These are phyloP conservation scores for Suhomyces bolitotheri DNA, from an alignment of 1,139 yeast species.

Conservation along the genomic window DNA sequence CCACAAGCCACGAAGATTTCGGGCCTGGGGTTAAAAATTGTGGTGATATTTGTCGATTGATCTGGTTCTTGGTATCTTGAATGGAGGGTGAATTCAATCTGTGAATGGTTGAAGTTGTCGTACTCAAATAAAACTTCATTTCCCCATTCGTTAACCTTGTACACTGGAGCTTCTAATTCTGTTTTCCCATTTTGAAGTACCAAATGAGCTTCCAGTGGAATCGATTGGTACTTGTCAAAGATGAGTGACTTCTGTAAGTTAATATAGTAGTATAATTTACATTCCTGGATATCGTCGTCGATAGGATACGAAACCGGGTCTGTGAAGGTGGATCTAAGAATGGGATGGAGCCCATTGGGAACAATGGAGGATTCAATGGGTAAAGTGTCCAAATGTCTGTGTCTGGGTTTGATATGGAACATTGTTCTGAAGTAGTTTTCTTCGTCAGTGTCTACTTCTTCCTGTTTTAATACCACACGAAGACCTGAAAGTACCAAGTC, in stretches of 20 bases:
- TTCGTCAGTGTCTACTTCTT: conserved; percentile 8
- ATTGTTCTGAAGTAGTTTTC: conserved; percentile 33
- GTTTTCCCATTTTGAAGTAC: conserved; percentile 33
- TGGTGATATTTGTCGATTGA: conserved; percentile 7
- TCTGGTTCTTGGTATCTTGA: conserved; percentile 42
- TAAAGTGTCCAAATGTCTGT: conserved; percentile 22
- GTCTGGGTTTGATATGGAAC: conserved; percentile 48
- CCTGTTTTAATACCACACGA: conserved; percentile 29
- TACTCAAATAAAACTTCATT: conserved; percentile 39
- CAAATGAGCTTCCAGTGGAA: conserved; percentile 28
- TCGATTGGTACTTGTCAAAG: conserved; percentile 41
- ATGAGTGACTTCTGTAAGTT: conserved; percentile 37
- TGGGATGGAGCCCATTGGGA: conserved; percentile 44
- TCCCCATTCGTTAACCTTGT: conserved; percentile 43
- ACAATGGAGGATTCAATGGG: conserved; percentile 15
- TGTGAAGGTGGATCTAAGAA: conserved; percentile 24
- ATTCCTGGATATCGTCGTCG: conserved; percentile 29
- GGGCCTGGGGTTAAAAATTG: conserved; percentile 23
- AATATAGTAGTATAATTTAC: conserved; percentile 37
- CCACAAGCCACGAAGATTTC: conserved; percentile 38
- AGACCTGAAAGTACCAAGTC: conserved; percentile 40
- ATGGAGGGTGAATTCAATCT: conserved; percentile 33
- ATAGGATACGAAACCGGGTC: conserved; percentile 5
- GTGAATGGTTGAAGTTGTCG: conserved; percentile 11
- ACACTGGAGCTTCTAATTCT: conserved; percentile 48